Conservation (phyloP, 169 alveolate species). For the Plasmodium reichenowi region DNA sequence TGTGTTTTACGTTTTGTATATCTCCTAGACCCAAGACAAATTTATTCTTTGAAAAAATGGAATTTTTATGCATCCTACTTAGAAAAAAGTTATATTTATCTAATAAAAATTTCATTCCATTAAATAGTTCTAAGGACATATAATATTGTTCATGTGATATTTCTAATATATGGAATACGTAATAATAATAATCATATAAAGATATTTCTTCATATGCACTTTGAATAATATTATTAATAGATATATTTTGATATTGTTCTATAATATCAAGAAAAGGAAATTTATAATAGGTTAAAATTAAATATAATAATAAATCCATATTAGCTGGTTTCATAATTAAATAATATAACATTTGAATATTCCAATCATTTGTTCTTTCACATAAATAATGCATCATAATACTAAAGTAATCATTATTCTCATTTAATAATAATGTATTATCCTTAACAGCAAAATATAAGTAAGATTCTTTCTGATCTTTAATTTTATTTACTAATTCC, state of each 20-base stretch:
- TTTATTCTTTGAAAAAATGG: constrained; percentile 50
- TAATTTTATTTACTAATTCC: constrained; percentile 22
- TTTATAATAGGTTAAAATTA: constrained; percentile 61
- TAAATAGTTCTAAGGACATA: constrained; percentile 55
- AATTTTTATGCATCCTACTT: constrained; percentile 55
- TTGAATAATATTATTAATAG: constrained; percentile 37
- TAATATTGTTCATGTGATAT: constrained; percentile 66
- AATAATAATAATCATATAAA: constrained; percentile 56
- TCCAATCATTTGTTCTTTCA: constrained; percentile 9
- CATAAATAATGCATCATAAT: constrained; percentile 74
- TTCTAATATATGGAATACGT: constrained; percentile 44
- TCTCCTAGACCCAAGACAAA: constrained; percentile 74
- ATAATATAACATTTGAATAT: constrained; percentile 33
- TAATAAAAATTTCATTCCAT: constrained; percentile 42
- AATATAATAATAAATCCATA: constrained; percentile 54
- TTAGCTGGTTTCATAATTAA: constrained; percentile 51
- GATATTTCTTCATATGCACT: constrained; percentile 67
- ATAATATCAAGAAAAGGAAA: constrained; percentile 33
- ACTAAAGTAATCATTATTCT: constrained; percentile 67
- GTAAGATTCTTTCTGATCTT: constrained; percentile 66
- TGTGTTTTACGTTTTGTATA: constrained; percentile 3
- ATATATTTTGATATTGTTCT: constrained; percentile 58
- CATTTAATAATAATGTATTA: constrained; percentile 31
- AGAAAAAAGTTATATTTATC: constrained; percentile 48
- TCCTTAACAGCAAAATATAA: constrained; percentile 51